Base-by-base conservation (phyloP, 768 basidiomycete genomes). In the Roridomyces roridus region DNA sequence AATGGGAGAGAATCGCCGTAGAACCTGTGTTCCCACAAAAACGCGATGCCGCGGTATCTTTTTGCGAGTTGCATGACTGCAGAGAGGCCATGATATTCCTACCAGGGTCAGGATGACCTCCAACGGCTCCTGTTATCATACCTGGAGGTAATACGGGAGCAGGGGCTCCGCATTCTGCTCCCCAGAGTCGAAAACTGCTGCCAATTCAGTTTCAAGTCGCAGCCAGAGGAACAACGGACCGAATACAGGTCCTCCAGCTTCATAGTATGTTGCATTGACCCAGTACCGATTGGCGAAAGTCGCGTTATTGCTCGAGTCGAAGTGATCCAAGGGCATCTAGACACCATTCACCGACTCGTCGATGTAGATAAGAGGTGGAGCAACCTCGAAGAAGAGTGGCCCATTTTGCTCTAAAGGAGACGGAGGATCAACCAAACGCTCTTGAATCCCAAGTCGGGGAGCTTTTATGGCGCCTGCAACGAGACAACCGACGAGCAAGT, bases 291-390 rank as follows among this genome's bases (percentile, higher is more conserved):
- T 81, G 29, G 68, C 67, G 65, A 79, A 82, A 0, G 77, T 78
- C 10, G 48, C 60, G 0, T 50, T 40, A 2, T 72, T 67, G 29
- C 66, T 67, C 24, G 69, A 66, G 8, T 63, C 63, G 54, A 80
- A 82, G 57, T 82, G 81, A 63, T 82, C 80, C 26, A 81, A 55
- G 4, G 79, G 78, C 64, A 82, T 72, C 79, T 82, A 39, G 80
- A 55, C 6, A 78, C 78, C 64, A 82, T 72, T 78, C 81, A 42
- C 23, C 18, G n/a, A 28, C 5, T 1, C 11, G 8, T 25, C 24
- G n/a, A 26, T 26, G 21, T 6, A 28, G 20, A 31, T 3, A 35
- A 10, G 26, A 14, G 7, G n/a, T 41, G 20, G 11, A 41, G 46
- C 21, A 47, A 62, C 60, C 44, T 62, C 44, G 18, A 62, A 54